phyloP scores from a whole-genome alignment of 495 filamentous ascomycete species.

The Aspergillus coremiiformis region DNA sequence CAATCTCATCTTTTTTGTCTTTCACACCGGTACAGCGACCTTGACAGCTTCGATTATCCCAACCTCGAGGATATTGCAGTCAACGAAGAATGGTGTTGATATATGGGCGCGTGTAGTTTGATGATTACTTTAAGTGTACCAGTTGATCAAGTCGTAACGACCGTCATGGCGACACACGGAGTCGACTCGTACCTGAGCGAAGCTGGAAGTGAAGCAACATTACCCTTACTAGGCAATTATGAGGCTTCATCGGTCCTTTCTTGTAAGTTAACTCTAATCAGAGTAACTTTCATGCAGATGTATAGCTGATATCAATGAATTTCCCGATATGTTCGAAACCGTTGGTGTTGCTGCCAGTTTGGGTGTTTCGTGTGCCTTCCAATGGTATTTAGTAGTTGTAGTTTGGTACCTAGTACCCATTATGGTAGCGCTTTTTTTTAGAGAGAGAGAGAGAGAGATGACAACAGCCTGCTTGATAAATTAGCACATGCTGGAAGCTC shows the following conservation, averaged over 20 bases:
- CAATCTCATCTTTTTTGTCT: constrained; percentile 47
- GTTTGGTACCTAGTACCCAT: constrained; percentile 30
- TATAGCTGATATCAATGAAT: constrained; percentile 17
- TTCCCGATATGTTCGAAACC: constrained; percentile 35
- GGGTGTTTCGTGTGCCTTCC: constrained; percentile 23
- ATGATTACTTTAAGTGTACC: constrained; percentile 41
- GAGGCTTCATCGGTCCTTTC: constrained; percentile 54
- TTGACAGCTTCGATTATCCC: constrained; percentile 50
- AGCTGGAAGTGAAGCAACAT: constrained; percentile 47
- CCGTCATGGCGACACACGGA: constrained; percentile 48
- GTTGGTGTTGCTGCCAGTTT: constrained; percentile 31
- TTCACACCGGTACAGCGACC: constrained; percentile 50
- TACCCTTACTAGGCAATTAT: constrained; percentile 46
- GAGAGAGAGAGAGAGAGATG: constrained; percentile 14
- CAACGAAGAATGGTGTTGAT: constrained; percentile 31
- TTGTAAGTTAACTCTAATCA: constrained; percentile 35
- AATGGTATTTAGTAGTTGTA: constrained; percentile 28
- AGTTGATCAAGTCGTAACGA: constrained; percentile 49
- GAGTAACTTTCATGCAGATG: not conserved
- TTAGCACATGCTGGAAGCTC: too few relatives aligned
- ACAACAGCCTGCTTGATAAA: not conserved
- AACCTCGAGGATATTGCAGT: constrained; percentile 44
- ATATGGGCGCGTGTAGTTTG: constrained; percentile 44
- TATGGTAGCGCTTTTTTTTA: too few relatives aligned
- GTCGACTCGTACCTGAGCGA: constrained; percentile 47